phyloP scores from a whole-genome alignment of 2,329 filamentous ascomycete genomes.

The Neofusicoccum kwambonambiense region DNA sequence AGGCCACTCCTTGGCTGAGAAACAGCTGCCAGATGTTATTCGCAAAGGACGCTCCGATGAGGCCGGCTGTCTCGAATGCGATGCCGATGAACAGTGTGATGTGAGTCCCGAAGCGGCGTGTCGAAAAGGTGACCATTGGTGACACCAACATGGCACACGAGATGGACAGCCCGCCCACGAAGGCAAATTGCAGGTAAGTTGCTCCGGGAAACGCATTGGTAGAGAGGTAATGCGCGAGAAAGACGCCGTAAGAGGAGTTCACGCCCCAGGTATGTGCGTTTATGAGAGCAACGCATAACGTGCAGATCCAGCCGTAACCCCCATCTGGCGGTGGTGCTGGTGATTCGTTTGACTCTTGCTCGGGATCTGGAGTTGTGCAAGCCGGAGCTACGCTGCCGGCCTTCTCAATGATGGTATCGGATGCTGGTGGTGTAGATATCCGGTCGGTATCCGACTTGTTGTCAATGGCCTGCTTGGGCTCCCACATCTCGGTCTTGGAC shows the following conservation, averaged over 20 bases:
- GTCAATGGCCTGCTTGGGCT: neutral
- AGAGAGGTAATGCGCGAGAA: constrained; percentile 4
- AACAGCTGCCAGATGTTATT: constrained; percentile 37
- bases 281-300: constrained; percentile 27
- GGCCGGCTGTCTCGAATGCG: constrained; percentile 20
- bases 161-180: constrained; percentile 36
- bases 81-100: neutral
- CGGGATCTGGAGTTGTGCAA: neutral
- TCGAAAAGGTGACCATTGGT: constrained; percentile 23
- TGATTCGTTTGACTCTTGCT: neutral
- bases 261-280: constrained; percentile 35
- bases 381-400: neutral
- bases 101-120: neutral
- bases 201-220: constrained; percentile 20
- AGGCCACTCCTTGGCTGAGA: constrained; percentile 30
- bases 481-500: neutral
- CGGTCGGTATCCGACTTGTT: neutral
- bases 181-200: constrained; percentile 31
- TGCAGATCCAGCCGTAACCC: constrained; percentile 38
- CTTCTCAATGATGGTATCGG: neutral
- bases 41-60: constrained; percentile 30
- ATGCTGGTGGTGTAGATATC: neutral
- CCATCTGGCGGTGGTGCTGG: constrained; percentile 25
- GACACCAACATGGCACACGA: constrained; percentile 28
- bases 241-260: constrained; percentile 18